Percentiles rank a stretch among this genome's conserved stretches.
phyloP scores from a whole-genome alignment of 257 asterid species.

The Jacaranda copaia region DNA sequence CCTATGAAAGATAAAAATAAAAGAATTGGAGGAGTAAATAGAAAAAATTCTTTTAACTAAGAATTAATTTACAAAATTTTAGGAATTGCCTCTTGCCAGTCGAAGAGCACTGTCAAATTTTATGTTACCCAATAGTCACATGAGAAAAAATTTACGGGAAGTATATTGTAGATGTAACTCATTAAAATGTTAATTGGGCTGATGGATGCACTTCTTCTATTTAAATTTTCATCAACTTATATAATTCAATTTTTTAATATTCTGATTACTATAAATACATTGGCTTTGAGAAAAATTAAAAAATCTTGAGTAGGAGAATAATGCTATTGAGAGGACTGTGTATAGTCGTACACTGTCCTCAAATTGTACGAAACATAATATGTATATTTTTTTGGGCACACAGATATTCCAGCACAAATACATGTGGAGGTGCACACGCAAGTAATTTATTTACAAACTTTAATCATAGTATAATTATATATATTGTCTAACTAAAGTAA shows the following conservation, averaged over 20 bases:
- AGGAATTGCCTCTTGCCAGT: too few species aligned
- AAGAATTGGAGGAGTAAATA: too few species aligned
- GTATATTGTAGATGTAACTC: too few species aligned
- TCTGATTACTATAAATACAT: background rate
- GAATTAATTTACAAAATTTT: too few species aligned
- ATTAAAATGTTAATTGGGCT: background rate
- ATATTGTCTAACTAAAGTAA: background rate
- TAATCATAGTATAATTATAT: background rate
- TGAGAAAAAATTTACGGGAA: too few species aligned
- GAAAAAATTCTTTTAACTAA: too few species aligned
- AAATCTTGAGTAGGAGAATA: background rate
- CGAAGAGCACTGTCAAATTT: too few species aligned
- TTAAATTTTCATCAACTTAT: too few species aligned
- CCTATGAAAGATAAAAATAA: too few species aligned
- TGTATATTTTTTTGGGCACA: background rate
- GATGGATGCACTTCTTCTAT: background rate
- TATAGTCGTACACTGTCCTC: too few species aligned
- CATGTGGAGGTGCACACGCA: background rate
- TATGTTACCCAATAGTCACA: too few species aligned
- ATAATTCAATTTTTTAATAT: background rate
- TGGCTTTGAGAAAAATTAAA: background rate
- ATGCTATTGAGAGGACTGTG: background rate
- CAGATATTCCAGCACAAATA: background rate
- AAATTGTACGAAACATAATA: conserved; percentile 9
- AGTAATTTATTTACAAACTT: background rate